Evolutionary conservation across 441 rosid genomes (phyloP), one percentile per base, ranked within the genome.

Genomic region (Croton setiger): DNA sequence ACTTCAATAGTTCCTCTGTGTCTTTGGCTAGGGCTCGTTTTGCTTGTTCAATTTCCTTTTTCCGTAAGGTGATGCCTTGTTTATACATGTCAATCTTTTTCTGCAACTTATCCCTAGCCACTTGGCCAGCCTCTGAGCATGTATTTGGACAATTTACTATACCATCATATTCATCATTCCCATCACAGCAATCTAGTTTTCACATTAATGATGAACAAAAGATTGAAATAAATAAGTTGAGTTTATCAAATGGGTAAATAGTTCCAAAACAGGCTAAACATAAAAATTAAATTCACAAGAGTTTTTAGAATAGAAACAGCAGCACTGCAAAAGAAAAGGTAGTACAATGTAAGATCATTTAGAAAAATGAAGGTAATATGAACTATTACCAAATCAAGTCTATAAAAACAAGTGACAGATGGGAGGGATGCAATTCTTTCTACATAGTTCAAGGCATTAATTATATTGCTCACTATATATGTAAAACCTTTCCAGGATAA

Each of bases 121-220:
- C 90, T 85, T 88, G 89, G 13, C 98, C 98, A 70, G 92, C 96
- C 74, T 94, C 92, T 97, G 96, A 94, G 77, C 98, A 94, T 39
- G 90, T 83, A 76, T 91, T 88, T 60, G 79, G 70, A 76, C 98
- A 94, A 62, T 85, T 77, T 48, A 85, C 80, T 75, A 72, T 70
- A 62, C 92, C 93, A 73, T 86, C 96, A 76, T 94, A 91, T 78
- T 94, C 98, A 51, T 94, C 98, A 74, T 92, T 94, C 71, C 98
- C 98, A 67, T 94, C 98, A 75, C 98, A 94, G 75, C 97, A 94
- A 85, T 94, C 97, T 94, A 83, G 35, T 27, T 45, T 58, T 58
- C 13, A 58, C 45, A 58, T 57, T n/a, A 33, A 58, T 58, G 57
- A 33, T 58, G 56, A 68, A n/a, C 47, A 18, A 33, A 57, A 48